Evolutionary conservation across 352 stramenopile genomes (phyloP).

Genomic region (Pseudoperonospora humuli): DNA sequence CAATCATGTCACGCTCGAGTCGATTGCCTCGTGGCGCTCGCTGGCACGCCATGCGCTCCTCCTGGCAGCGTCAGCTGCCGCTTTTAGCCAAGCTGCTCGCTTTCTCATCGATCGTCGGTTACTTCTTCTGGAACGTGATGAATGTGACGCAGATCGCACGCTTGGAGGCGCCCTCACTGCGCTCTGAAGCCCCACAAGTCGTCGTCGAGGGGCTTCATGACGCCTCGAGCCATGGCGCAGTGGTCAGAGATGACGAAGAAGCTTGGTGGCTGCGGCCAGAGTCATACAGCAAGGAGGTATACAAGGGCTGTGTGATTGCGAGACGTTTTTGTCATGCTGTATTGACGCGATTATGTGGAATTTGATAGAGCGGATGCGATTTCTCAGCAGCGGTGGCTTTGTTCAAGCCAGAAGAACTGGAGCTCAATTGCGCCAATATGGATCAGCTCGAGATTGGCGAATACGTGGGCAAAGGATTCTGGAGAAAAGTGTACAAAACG

Average conservation of each 20-base stretch:
- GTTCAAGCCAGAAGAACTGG: conserved; percentile 49
- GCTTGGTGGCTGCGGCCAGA: conserved; percentile 50
- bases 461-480: conserved; percentile 60
- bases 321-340: conserved; percentile 2
- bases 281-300: conserved; percentile 36
- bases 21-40: conserved; percentile 16
- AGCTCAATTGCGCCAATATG: conserved; percentile 69
- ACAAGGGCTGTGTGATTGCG: not conserved
- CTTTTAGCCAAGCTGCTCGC: conserved; percentile 22
- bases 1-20: conserved; percentile 17
- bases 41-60: conserved; percentile 15
- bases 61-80: conserved; percentile 14
- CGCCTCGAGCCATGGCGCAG: conserved; percentile 3
- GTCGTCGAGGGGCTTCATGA: conserved; percentile 8
- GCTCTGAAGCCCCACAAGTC: conserved; percentile 1
- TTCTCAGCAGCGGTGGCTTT: conserved; percentile 47
- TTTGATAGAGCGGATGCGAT: conserved; percentile 44
- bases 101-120: conserved; percentile 23
- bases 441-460: conserved; percentile 38
- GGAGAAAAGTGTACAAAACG: conserved; percentile 60
- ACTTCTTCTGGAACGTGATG: conserved; percentile 53
- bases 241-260: conserved; percentile 6
- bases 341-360: not conserved
- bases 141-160: conserved; percentile 28
- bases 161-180: conserved; percentile 8